Base-by-base conservation (phyloP, 805 yeast genomes). In the Hanseniaspora singularis region DNA sequence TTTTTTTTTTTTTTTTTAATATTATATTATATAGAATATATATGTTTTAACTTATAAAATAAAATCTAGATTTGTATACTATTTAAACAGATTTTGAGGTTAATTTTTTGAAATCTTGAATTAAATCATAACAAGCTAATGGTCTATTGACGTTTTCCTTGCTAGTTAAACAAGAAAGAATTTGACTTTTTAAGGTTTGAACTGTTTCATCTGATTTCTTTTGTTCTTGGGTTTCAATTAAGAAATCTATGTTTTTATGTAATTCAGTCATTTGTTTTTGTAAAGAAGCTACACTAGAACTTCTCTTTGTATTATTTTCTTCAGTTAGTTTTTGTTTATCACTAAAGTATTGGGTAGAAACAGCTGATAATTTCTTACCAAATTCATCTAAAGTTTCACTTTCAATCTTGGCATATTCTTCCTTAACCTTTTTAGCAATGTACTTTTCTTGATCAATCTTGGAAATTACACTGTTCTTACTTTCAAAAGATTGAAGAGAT, bases 51-150 rank as follows among this genome's bases (percentile, higher is more conserved):
- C n/a, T n/a, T n/a, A n/a, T n/a, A n/a, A n/a, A n/a, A n/a, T n/a
- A n/a, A n/a, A n/a, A n/a, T n/a, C n/a, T n/a, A n/a, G n/a, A n/a
- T n/a, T n/a, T n/a, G n/a, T n/a, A n/a, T n/a, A n/a, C n/a, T n/a
- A n/a, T 19, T 24, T 26, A 33, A 22, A 30, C 6, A 30, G 18
- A 28, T 20, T 30, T 43, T 4, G 38, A 33, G 30, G 42, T 49
- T 14, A 40, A 23, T 27, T 38, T 50, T 34, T 50, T 50, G 63
- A 85, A 84, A 48, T 69, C 64, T 57, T 79, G 76, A 16, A 83
- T 83, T 57, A 81, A 83, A 33, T 81, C 84, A 80, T 87, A 81
- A 61, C 95, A 85, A 61, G 81, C 78, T 60, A 85, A 71, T 19
- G 82, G 78, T 59, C 70, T 77, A 19, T 77, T 81, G 51, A 70